Percentiles rank a stretch among this genome's conserved stretches.
phyloP scores from a whole-genome alignment of 768 basidiomycete species.

The Cantharellus anzutake region DNA sequence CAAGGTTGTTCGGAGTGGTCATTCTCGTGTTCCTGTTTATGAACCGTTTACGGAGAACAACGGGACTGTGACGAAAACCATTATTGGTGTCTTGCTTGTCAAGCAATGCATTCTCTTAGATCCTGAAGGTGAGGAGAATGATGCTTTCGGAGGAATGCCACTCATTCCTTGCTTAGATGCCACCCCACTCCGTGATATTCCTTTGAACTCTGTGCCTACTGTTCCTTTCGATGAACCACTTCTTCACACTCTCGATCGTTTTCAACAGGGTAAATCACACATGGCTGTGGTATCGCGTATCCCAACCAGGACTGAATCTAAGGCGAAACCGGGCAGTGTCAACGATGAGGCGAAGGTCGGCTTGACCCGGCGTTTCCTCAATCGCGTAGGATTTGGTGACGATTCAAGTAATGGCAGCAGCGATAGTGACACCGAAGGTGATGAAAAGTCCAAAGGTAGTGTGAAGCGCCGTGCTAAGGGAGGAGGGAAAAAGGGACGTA shows the following conservation, averaged over 20 bases:
- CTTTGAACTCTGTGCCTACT: slow-evolving; percentile 70
- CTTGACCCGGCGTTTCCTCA: slow-evolving; percentile 56
- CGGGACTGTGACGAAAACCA: slow-evolving; percentile 44
- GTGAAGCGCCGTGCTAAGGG: slow-evolving; percentile 11
- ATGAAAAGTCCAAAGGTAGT: slow-evolving; percentile 10
- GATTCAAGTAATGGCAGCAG: slow-evolving; percentile 11
- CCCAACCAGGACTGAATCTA: slow-evolving; percentile 22
- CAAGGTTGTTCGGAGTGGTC: slow-evolving; percentile 58
- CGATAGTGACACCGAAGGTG: slow-evolving; percentile 30
- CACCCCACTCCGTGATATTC: slow-evolving; percentile 61
- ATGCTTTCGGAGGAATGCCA: neutral
- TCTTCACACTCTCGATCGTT: slow-evolving; percentile 67
- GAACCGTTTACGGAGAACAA: slow-evolving; percentile 44
- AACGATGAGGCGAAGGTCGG: slow-evolving; percentile 71
- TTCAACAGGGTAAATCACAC: slow-evolving; percentile 80
- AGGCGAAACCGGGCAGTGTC: slow-evolving; percentile 19
- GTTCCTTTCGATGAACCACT: slow-evolving; percentile 76
- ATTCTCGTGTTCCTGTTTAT: slow-evolving; percentile 69
- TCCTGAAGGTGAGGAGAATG: slow-evolving; percentile 38
- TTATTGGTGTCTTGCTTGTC: slow-evolving; percentile 70
- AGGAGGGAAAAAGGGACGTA: slow-evolving; percentile 6
- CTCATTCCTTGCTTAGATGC: slow-evolving; percentile 32
- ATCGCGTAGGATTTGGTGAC: slow-evolving; percentile 56
- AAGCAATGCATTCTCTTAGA: slow-evolving; percentile 81
- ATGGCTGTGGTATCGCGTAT: slow-evolving; percentile 80